These are phyloP conservation scores for Trichothecium sympodiale DNA, from an alignment of 2,329 filamentous ascomycete genomes.

Conservation along the genomic window DNA sequence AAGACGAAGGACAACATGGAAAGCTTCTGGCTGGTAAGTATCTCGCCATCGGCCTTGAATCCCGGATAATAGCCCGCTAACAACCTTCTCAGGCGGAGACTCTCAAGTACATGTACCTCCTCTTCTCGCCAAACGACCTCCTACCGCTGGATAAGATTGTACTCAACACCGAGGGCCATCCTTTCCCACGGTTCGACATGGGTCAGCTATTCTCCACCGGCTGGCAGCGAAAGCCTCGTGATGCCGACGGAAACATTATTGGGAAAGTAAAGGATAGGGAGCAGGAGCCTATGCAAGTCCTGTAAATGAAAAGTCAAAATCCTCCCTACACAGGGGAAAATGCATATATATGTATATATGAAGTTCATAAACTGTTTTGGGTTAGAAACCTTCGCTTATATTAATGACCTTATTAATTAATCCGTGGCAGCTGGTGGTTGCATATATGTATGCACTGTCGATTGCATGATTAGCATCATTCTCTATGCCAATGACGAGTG, in stretches of 20 bases:
- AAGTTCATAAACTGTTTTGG: neutral
- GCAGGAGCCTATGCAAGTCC: neutral
- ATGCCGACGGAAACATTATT: conserved; percentile 21
- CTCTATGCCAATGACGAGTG: no score
- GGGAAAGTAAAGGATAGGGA: conserved; percentile 5
- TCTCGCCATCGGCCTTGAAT: neutral
- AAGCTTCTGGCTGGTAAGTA: conserved; percentile 86
- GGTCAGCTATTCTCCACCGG: conserved; percentile 67
- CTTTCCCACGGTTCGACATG: conserved; percentile 78
- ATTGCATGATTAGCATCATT: no score
- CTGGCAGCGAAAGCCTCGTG: conserved; percentile 62
- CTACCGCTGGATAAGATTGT: conserved; percentile 80
- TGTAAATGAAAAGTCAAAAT: no score
- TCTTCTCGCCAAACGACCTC: conserved; percentile 77
- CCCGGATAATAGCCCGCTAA: neutral
- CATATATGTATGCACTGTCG: no score
- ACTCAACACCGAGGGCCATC: conserved; percentile 92
- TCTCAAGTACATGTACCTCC: conserved; percentile 91
- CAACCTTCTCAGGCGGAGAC: conserved; percentile 65
- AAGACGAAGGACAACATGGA: conserved; percentile 84
- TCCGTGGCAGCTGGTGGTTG: no score
- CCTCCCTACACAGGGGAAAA: no score
- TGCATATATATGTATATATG: neutral
- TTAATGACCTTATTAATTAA: no score
- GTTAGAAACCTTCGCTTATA: no score